These are phyloP conservation scores for Entomortierella lignicola DNA, from an alignment of 192 early-diverging fungal genomes.

Conservation along the genomic window DNA sequence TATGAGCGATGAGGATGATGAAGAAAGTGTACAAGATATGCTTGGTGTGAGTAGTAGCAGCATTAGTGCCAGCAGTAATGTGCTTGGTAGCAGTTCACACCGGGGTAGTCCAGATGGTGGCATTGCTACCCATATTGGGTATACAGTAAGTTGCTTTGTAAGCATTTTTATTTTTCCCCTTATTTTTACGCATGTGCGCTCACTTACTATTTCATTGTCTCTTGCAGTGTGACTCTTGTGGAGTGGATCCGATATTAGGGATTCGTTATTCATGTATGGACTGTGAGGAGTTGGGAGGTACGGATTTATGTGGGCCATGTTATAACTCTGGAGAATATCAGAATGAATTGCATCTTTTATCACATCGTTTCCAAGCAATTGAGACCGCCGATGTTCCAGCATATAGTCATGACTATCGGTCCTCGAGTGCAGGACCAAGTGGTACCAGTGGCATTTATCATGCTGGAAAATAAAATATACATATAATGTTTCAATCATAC, in stretches of 20 bases:
- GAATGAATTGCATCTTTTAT: constrained; percentile 24
- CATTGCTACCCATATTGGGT: constrained; percentile 32
- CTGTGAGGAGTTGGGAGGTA: constrained; percentile 70
- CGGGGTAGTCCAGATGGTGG: constrained; percentile 8
- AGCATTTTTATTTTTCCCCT: neutral
- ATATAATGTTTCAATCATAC: too few relatives aligned
- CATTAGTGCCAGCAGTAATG: neutral
- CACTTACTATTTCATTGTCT: constrained; percentile 1
- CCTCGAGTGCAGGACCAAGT: constrained; percentile 28
- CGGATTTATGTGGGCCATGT: constrained; percentile 78
- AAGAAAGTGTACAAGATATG: constrained; percentile 58
- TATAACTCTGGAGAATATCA: constrained; percentile 60
- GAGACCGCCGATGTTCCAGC: constrained; percentile 28
- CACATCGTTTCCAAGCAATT: constrained; percentile 46
- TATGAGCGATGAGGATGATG: constrained; percentile 68
- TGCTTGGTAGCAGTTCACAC: neutral
- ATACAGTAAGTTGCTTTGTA: constrained; percentile 14
- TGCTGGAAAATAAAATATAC: neutral
- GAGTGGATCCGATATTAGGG: constrained; percentile 78
- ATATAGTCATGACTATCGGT: constrained; percentile 15
- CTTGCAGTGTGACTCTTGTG: constrained; percentile 75
- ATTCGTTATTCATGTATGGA: constrained; percentile 74
- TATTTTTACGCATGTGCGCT: neutral
- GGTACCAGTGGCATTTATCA: constrained; percentile 17
- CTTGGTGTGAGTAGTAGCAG: constrained; percentile 33